Evolutionary conservation across 768 basidiomycete genomes (phyloP), one percentile per base, ranked within the genome.

Genomic region (Boletus reticulatus): DNA sequence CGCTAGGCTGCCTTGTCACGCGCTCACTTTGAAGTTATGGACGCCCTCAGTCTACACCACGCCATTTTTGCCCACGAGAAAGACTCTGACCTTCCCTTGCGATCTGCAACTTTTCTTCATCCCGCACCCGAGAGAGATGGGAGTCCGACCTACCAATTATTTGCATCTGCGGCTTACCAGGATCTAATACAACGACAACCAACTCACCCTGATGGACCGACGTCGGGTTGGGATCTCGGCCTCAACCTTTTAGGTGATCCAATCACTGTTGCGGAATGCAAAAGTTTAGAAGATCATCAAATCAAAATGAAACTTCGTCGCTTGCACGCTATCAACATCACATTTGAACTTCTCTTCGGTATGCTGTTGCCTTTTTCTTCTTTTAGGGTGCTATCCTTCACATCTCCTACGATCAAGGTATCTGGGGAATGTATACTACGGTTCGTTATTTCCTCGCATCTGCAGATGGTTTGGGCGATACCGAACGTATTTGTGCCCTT

Each of bases 401-500:
- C 29, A 5, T 43, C 20, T 12, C 24, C 20, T 39, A n/a, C n/a
- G 11, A 48, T 14, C 13, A 52, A 88, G 86, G 73, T 56, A 67
- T 66, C 29, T 91, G 87, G 85, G 78, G 82, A 27, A 65, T 75
- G 9, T 90, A 87, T 67, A 85, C 79, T 57, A 75, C 80, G 7
- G 67, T 83, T 50, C 84, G 88, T 43, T 92, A 90, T 66, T 84
- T 80, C 62, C 62, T 89, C 12, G 83, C 85, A 4, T 85, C 79
- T 61, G 72, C 72, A 6, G 77, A 78, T 44, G 71, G 72, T 53
- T 69, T 82, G 12, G 72, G 72, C 10, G 60, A 77, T 8, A 73
- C 79, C 11, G 67, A 55, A 79, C 52, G 72, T 76, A 34, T 68
- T 77, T 62, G 48, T 49, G 46, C 73, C 0, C 55, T 77, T 29